A percentile compares a stretch with the other conserved stretches of the same genome.
These are phyloP conservation scores for Entomophthora muscae DNA, from an alignment of 371 early-diverging fungal species.

Conservation along the genomic window DNA sequence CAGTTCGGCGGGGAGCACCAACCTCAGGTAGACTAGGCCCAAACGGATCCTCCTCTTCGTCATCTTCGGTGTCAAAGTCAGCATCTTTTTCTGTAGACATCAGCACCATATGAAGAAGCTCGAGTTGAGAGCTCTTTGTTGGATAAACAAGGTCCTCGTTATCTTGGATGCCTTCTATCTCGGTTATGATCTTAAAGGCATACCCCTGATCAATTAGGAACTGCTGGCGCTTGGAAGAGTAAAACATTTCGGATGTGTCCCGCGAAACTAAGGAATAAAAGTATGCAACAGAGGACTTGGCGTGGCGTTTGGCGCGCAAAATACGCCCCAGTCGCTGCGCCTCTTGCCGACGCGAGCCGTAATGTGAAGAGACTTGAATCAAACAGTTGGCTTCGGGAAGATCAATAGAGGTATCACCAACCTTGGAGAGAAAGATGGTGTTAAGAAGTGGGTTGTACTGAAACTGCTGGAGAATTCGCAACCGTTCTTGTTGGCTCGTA, in stretches of 20 bases:
- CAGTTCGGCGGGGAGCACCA: slow-evolving; percentile 16
- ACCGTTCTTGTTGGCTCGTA: slow-evolving; percentile 89
- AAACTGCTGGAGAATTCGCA: slow-evolving; percentile 90
- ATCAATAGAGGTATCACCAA: slow-evolving; percentile 99
- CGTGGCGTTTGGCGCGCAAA: slow-evolving; percentile 93
- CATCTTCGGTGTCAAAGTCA: slow-evolving; percentile 40
- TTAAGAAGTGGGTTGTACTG: slow-evolving; percentile 84
- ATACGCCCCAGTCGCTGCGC: slow-evolving; percentile 97
- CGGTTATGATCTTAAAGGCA: slow-evolving; percentile 86
- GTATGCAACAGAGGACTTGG: slow-evolving; percentile 91
- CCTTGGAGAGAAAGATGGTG: slow-evolving; percentile 96
- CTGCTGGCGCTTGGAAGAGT: slow-evolving; percentile 95
- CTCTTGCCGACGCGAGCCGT: slow-evolving; percentile 98
- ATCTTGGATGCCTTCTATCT: slow-evolving; percentile 69
- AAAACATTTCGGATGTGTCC: slow-evolving; percentile 99
- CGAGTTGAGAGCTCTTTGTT: slow-evolving; percentile 64
- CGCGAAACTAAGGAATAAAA: slow-evolving; percentile 96
- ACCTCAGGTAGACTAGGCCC: slow-evolving; percentile 9
- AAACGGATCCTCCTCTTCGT: slow-evolving; percentile 8
- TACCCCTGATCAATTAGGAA: slow-evolving; percentile 99
- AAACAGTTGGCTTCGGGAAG: slow-evolving; percentile 98
- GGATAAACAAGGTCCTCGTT: slow-evolving; percentile 41
- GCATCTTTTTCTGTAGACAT: slow-evolving; percentile 52
- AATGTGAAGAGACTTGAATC: slow-evolving; percentile 98
- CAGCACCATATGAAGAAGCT: slow-evolving; percentile 74